These are phyloP conservation scores for Daldinia concentrica DNA, from an alignment of 495 filamentous ascomycete species.

Conservation along the genomic window DNA sequence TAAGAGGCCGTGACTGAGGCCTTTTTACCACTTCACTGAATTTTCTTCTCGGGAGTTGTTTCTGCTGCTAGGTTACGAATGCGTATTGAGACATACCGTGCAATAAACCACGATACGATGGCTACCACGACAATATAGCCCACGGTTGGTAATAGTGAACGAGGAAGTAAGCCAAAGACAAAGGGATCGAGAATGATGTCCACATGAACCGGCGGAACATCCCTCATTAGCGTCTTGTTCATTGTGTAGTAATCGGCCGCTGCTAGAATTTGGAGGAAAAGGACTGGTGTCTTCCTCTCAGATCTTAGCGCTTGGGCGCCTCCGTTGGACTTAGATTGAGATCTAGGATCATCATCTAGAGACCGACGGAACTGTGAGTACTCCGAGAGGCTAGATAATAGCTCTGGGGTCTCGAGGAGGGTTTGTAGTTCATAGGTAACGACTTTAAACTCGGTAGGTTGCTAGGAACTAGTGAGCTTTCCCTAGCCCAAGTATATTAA, in stretches of 20 bases:
- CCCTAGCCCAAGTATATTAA: neutral
- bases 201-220: conserved; percentile 76
- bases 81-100: conserved; percentile 50
- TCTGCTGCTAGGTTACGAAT: conserved; percentile 43
- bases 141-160: conserved; percentile 73
- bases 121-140: conserved; percentile 67
- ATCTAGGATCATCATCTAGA: conserved; percentile 9
- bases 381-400: conserved; percentile 70
- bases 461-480: conserved; percentile 60
- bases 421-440: conserved; percentile 66
- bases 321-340: conserved; percentile 11
- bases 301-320: conserved; percentile 6
- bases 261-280: conserved; percentile 81
- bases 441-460: conserved; percentile 86
- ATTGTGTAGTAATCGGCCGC: conserved; percentile 85
- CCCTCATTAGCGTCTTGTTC: conserved; percentile 76
- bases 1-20: conserved; percentile 28
- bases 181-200: conserved; percentile 94
- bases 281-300: conserved; percentile 60
- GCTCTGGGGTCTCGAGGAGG: conserved; percentile 65
- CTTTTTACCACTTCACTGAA: conserved; percentile 46
- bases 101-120: conserved; percentile 58
- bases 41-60: conserved; percentile 43
- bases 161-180: conserved; percentile 74
- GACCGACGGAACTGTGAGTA: conserved; percentile 67